Conservation (phyloP, 164 flowering plant genomes). For the Buxus sempervirens region DNA sequence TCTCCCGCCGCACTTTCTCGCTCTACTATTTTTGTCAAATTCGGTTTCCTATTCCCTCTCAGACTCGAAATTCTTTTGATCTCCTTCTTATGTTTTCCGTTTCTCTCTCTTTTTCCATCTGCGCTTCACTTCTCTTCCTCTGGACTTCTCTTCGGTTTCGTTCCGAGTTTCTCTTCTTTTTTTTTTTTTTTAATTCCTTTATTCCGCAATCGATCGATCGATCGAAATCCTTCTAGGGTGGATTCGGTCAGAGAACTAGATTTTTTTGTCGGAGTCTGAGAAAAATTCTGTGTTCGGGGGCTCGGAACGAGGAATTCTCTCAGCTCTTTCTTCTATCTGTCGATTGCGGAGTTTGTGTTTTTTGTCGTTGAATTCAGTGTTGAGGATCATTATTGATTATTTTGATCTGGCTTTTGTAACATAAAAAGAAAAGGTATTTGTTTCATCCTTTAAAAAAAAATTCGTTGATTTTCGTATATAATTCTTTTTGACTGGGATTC, state of each 20-base stretch:
- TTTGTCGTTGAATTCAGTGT: not conserved
- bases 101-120: conserved; percentile 10
- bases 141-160: not conserved
- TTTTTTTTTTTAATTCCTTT: not conserved
- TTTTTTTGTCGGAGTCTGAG: not conserved
- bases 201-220: not conserved
- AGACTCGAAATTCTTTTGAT: not conserved
- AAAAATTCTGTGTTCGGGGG: not conserved
- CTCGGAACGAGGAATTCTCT: no score
- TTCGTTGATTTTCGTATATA: not conserved
- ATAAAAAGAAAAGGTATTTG: not conserved
- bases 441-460: not conserved
- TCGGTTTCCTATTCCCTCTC: not conserved
- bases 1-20: not conserved
- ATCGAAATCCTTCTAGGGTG: not conserved
- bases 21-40: not conserved
- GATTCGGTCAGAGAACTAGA: conserved; percentile 1
- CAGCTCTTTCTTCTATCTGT: no score
- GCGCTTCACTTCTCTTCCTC: no score
- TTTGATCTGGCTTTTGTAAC: not conserved
- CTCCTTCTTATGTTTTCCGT: not conserved
- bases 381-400: not conserved
- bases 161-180: conserved; percentile 4
- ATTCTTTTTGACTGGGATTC: not conserved
- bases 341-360: not conserved